A percentile compares a stretch with the other conserved stretches of the same genome.
Conservation (phyloP, 257 asterid genomes). For the Capsicum rhomboideum region DNA sequence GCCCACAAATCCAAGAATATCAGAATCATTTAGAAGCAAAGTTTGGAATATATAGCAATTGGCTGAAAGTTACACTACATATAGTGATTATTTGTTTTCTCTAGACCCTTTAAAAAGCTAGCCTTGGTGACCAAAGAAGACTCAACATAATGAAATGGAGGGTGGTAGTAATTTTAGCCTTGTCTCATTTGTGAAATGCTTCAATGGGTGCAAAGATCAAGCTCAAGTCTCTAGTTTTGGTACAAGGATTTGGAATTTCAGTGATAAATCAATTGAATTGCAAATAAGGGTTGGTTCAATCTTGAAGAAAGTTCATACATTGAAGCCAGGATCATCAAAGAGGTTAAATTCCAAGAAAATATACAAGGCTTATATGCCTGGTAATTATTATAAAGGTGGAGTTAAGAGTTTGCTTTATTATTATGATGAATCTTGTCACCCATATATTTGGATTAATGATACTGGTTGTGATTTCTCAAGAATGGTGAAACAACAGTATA, state of each 20-base stretch:
- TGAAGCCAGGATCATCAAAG: conserved; percentile 79
- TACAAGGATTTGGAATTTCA: conserved; percentile 70
- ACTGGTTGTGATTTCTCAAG: conserved; percentile 58
- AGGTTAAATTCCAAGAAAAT: conserved; percentile 65
- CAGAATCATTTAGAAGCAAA: background rate
- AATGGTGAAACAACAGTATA: conserved; percentile 82
- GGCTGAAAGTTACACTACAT: background rate
- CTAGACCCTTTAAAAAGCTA: background rate
- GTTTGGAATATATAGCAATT: conserved; percentile 1
- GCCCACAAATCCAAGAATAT: conserved; percentile 9
- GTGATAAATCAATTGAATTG: conserved; percentile 56
- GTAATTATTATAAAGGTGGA: conserved; percentile 29
- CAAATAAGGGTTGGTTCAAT: conserved; percentile 76
- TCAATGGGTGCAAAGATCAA: conserved; percentile 62
- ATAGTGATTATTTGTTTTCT: background rate
- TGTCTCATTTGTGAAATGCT: conserved; percentile 43
- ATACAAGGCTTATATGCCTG: conserved; percentile 74
- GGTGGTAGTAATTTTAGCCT: conserved; percentile 20
- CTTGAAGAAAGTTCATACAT: conserved; percentile 54
- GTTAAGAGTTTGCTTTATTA: conserved; percentile 56
- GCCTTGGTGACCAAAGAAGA: background rate
- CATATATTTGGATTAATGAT: conserved; percentile 86
- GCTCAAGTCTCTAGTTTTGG: conserved; percentile 54
- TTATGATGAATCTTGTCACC: conserved; percentile 82
- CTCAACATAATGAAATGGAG: conserved; percentile 16